Conservation (phyloP, 306 rosid genomes). For the Cyclanthera cordifolia region DNA sequence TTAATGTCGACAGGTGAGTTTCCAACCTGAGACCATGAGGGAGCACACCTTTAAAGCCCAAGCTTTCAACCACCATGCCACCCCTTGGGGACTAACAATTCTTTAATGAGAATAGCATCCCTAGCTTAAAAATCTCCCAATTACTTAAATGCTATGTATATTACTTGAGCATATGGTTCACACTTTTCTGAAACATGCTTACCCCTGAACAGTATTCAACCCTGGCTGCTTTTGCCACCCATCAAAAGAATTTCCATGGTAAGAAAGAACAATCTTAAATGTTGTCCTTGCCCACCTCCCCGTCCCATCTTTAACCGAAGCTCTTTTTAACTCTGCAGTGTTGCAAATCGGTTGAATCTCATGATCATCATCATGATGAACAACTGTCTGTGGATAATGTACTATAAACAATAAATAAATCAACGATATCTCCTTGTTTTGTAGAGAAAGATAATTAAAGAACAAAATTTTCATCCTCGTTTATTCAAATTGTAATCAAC, state of each 20-base stretch:
- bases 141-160: not conserved
- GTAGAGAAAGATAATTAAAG: not conserved
- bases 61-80: no score
- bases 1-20: no score
- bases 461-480: not conserved
- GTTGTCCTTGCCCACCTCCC: conserved; percentile 89
- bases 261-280: conserved; percentile 63
- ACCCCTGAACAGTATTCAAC: conserved; percentile 81
- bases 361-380: conserved; percentile 28
- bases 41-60: no score
- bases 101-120: no score
- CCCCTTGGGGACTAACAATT: no score
- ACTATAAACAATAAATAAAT: conserved; percentile 14
- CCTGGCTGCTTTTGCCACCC: conserved; percentile 98
- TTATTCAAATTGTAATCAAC: not conserved
- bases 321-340: conserved; percentile 27
- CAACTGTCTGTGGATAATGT: conserved; percentile 30
- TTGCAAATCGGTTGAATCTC: conserved; percentile 30
- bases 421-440: not conserved
- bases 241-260: conserved; percentile 74
- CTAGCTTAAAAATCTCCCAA: not conserved
- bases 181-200: conserved; percentile 14
- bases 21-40: no score
- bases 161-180: conserved; percentile 6
- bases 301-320: conserved; percentile 25